phyloP scores from a whole-genome alignment of 1,284 basidiomycete genomes.

The Heterobasidion parviporum region DNA sequence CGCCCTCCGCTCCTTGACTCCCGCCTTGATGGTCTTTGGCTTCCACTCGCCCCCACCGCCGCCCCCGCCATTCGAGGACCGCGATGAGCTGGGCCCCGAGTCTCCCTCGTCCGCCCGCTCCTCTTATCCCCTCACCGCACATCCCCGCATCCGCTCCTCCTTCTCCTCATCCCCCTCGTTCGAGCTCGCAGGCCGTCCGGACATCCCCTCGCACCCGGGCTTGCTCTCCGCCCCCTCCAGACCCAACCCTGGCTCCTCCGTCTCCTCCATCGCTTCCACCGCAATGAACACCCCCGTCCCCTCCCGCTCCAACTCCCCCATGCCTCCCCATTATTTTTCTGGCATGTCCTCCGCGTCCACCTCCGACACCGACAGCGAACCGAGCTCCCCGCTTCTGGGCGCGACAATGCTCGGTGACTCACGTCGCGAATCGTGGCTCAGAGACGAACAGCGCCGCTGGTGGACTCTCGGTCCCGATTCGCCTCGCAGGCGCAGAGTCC shows the following conservation, averaged over 20 bases:
- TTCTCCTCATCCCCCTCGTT: constrained; percentile 13
- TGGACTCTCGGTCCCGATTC: constrained; percentile 20
- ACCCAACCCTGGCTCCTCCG: constrained; percentile 9
- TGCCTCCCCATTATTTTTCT: constrained; percentile 27
- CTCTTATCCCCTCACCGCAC: neutral
- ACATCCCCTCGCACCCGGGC: constrained; percentile 11
- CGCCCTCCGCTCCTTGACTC: neutral
- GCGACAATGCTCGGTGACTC: constrained; percentile 39
- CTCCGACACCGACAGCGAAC: constrained; percentile 62
- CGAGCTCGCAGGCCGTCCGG: constrained; percentile 14
- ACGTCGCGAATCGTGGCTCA: constrained; percentile 29
- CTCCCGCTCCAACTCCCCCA: constrained; percentile 27
- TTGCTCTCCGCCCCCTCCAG: constrained; percentile 18
- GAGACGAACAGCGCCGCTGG: constrained; percentile 33
- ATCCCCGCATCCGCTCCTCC: constrained; percentile 2
- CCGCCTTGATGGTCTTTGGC: neutral
- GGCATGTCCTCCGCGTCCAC: constrained; percentile 42
- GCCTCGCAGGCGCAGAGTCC: constrained; percentile 27
- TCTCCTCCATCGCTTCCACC: constrained; percentile 20
- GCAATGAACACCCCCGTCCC: constrained; percentile 25
- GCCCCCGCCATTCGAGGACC: constrained; percentile 13
- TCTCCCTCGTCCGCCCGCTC: constrained; percentile 6
- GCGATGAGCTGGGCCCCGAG: constrained; percentile 12
- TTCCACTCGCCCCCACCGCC: constrained; percentile 2
- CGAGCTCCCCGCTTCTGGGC: constrained; percentile 37